A percentile compares a stretch with the other conserved stretches of the same genome.
These are phyloP conservation scores for Hyaloperonospora arabidopsidis DNA, from an alignment of 352 stramenopile species.

Conservation along the genomic window DNA sequence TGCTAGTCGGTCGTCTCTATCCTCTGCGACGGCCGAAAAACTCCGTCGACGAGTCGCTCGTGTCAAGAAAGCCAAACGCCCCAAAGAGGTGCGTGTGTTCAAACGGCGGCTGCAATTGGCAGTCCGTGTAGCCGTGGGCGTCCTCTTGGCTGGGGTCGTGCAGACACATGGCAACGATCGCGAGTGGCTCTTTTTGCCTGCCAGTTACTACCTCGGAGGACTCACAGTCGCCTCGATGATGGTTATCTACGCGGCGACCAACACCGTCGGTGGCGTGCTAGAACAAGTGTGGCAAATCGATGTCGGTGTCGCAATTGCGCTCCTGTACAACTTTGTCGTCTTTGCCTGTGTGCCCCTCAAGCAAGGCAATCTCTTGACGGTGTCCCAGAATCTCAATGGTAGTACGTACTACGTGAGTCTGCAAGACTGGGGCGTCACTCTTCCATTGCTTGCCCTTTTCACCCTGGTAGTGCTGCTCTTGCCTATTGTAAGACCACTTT, in stretches of 20 bases:
- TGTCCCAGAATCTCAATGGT: conserved; percentile 45
- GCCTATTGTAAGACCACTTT: conserved; percentile 49
- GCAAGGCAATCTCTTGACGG: conserved; percentile 35
- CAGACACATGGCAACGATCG: conserved; percentile 37
- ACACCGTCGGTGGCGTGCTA: conserved; percentile 52
- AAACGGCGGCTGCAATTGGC: conserved; percentile 35
- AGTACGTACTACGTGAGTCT: conserved; percentile 60
- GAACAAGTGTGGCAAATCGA: conserved; percentile 70
- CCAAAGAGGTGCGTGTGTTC: conserved; percentile 33
- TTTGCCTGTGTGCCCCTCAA: conserved; percentile 49
- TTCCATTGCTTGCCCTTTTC: conserved; percentile 58
- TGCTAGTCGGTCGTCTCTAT: conserved; percentile 13
- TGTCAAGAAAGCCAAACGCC: conserved; percentile 43
- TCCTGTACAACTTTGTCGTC: conserved; percentile 69
- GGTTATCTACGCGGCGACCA: conserved; percentile 57
- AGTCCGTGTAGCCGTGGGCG: conserved; percentile 48
- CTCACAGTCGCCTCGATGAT: conserved; percentile 38
- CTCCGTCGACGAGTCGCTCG: conserved; percentile 22
- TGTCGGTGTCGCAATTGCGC: conserved; percentile 50
- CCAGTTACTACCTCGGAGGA: conserved; percentile 60
- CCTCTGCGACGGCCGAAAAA: conserved; percentile 13
- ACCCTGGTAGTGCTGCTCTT: conserved; percentile 54
- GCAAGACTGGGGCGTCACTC: conserved; percentile 42
- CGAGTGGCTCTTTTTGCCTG: conserved; percentile 54
- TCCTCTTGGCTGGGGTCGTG: conserved; percentile 47